A percentile compares a stretch with the other conserved stretches of the same genome.
Conservation (phyloP, 192 early-diverging fungal species). For the Ambispora gerdemannii region DNA sequence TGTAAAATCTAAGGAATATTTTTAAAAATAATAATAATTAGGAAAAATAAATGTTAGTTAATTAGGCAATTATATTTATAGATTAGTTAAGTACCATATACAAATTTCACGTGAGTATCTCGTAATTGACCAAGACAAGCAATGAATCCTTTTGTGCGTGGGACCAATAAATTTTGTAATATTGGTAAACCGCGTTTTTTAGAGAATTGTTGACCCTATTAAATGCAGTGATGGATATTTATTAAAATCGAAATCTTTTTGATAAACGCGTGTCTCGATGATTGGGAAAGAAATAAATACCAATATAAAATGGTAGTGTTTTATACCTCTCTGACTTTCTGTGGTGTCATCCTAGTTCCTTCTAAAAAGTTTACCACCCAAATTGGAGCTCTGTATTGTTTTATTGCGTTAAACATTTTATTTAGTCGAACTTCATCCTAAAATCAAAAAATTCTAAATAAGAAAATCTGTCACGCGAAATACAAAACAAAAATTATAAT, state of each 20-base stretch:
- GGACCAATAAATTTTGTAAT: constrained; percentile 50
- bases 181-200: constrained; percentile 42
- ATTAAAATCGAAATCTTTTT: too few relatives aligned
- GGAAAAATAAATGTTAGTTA: neutral
- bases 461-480: neutral
- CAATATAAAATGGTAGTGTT: neutral
- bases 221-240: too few relatives aligned
- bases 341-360: constrained; percentile 49
- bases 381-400: constrained; percentile 47
- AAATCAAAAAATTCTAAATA: neutral
- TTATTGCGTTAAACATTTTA: constrained; percentile 50
- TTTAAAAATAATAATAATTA: neutral
- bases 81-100: constrained; percentile 55
- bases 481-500: neutral
- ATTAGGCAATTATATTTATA: neutral
- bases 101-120: constrained; percentile 52
- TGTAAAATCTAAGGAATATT: constrained; percentile 43
- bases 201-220: constrained; percentile 47
- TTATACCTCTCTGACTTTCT: constrained; percentile 44
- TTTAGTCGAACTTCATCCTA: constrained; percentile 49
- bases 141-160: constrained; percentile 55
- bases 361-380: constrained; percentile 58
- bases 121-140: constrained; percentile 52
- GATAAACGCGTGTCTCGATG: too few relatives aligned
- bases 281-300: constrained; percentile 30